A percentile compares a stretch with the other conserved stretches of the same genome.
These are phyloP conservation scores for Ophiorrhiza pumila DNA, from an alignment of 257 asterid species.

Conservation along the genomic window DNA sequence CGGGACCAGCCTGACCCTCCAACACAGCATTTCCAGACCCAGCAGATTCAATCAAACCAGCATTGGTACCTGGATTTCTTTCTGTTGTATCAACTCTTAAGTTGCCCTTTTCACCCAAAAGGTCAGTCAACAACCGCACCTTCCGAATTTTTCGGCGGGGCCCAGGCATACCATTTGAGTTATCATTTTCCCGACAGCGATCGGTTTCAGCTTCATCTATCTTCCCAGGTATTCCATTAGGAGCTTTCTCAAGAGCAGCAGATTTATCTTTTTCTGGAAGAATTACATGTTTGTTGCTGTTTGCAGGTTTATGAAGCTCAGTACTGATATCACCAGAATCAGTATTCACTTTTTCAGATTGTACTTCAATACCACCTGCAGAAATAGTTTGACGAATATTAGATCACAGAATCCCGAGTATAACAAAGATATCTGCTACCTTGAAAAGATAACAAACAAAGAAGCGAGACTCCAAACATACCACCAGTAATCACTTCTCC, in stretches of 20 bases:
- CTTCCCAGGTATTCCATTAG: neutral
- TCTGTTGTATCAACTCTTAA: conserved; percentile 21
- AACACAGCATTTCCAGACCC: conserved; percentile 30
- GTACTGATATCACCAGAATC: neutral
- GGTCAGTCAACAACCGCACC: conserved; percentile 68
- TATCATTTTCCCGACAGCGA: conserved; percentile 11
- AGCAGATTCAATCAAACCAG: conserved; percentile 25
- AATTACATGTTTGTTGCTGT: neutral
- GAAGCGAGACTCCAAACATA: conserved; percentile 1
- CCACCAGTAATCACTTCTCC: neutral
- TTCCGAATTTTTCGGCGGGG: conserved; percentile 46
- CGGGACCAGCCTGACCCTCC: conserved; percentile 19
- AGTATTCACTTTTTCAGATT: neutral
- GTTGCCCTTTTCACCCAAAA: conserved; percentile 46
- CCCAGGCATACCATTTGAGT: conserved; percentile 23
- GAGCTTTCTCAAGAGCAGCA: conserved; percentile 10
- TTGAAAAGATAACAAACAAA: neutral
- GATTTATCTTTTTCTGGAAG: neutral
- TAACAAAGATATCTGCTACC: neutral
- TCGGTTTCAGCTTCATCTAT: conserved; percentile 37
- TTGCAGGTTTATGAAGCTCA: conserved; percentile 7
- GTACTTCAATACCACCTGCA: neutral
- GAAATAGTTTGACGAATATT: neutral
- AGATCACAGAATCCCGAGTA: neutral
- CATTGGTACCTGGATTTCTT: conserved; percentile 24